Conservation (phyloP, 2,329 filamentous ascomycete species). For the Calcarisporium arbuscula region DNA sequence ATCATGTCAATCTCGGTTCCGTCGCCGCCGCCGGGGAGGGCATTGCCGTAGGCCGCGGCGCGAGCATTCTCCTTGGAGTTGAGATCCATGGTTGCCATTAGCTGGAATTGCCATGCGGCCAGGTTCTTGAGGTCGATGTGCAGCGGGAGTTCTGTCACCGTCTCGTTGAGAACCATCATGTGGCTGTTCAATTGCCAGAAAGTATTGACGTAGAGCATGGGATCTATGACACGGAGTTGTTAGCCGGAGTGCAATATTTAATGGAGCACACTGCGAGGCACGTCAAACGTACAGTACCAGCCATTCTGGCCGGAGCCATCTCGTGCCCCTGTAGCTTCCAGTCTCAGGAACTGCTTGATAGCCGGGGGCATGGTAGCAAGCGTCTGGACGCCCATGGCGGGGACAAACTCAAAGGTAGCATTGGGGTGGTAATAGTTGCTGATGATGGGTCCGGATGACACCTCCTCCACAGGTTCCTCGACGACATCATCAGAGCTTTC, state of each 20-base stretch:
- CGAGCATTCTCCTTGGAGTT: constrained; percentile 77
- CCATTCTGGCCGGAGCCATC: constrained; percentile 80
- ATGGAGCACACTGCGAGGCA: too few relatives aligned
- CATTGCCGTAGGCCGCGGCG: constrained; percentile 67
- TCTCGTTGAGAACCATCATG: constrained; percentile 88
- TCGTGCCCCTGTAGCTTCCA: constrained; percentile 74
- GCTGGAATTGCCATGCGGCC: constrained; percentile 81
- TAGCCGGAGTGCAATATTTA: constrained; percentile 5
- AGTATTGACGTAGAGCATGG: constrained; percentile 85
- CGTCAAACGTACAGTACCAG: constrained; percentile 65
- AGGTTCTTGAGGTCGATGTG: constrained; percentile 80
- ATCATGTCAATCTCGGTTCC: constrained; percentile 94
- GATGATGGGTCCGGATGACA: constrained; percentile 59
- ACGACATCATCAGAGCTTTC: constrained; percentile 44
- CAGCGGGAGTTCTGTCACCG: constrained; percentile 73
- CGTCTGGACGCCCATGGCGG: constrained; percentile 65
- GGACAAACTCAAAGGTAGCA: constrained; percentile 81
- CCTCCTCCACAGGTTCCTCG: constrained; percentile 45
- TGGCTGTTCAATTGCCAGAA: constrained; percentile 94
- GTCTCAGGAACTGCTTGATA: constrained; percentile 67
- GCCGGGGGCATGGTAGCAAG: constrained; percentile 66
- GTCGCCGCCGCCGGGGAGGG: constrained; percentile 72
- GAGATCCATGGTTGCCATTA: constrained; percentile 78
- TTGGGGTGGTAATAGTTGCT: constrained; percentile 93
- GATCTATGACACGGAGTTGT: constrained; percentile 37